A percentile compares a stretch with the other conserved stretches of the same genome.
These are phyloP conservation scores for Macroventuria anomochaeta DNA, from an alignment of 2,329 filamentous ascomycete genomes.

Conservation along the genomic window DNA sequence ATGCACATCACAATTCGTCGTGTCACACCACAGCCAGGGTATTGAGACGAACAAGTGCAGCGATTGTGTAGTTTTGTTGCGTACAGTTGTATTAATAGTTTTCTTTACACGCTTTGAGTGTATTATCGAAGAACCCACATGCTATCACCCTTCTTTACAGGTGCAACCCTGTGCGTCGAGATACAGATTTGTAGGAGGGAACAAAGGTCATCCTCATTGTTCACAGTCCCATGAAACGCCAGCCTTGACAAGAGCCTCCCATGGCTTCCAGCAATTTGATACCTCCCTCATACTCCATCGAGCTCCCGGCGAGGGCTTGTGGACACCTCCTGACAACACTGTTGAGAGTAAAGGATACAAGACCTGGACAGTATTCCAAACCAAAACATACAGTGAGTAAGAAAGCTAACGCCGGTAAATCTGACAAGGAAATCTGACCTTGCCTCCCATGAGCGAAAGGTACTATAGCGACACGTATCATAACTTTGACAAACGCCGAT, in stretches of 20 bases:
- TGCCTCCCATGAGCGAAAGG: not conserved
- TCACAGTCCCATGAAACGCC: not conserved
- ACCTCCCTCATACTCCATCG: not conserved
- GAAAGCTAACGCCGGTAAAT: not conserved
- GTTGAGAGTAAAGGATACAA: not conserved
- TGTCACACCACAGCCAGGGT: not conserved
- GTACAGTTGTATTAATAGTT: not conserved
- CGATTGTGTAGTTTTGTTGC: not conserved
- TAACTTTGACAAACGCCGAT: not conserved
- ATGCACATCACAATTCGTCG: not conserved
- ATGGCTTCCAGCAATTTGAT: slow-evolving; percentile 10
- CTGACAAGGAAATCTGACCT: not conserved
- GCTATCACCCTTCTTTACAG: not conserved
- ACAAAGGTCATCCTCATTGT: not conserved
- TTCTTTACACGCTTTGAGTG: not conserved
- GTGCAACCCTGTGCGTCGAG: not conserved
- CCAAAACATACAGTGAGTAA: not conserved
- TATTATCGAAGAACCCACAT: not conserved
- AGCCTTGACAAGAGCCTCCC: not conserved
- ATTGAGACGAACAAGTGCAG: not conserved
- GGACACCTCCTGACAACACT: not conserved
- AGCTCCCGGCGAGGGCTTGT: not conserved
- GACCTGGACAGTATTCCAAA: not conserved
- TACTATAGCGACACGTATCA: not conserved
- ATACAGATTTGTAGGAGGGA: not conserved